Conservation (phyloP, 805 yeast genomes). For the Komagataella kurtzmanii region DNA sequence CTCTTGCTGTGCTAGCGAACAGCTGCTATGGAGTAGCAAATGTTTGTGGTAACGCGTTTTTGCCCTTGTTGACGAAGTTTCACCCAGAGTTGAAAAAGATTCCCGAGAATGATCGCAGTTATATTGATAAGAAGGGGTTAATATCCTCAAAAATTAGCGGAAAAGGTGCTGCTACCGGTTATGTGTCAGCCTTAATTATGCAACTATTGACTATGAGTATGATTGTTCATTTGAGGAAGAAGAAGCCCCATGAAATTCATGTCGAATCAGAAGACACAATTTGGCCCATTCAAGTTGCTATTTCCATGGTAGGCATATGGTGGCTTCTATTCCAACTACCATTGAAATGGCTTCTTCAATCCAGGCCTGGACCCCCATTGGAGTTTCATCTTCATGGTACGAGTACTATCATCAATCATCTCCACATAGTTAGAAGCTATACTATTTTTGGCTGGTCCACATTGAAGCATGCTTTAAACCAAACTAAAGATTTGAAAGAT, state of each 20-base stretch:
- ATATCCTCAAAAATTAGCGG: constrained; percentile 46
- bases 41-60: constrained; percentile 65
- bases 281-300: constrained; percentile 41
- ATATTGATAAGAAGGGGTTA: constrained; percentile 15
- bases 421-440: constrained; percentile 16
- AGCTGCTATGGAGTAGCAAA: constrained; percentile 66
- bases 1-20: constrained; percentile 49
- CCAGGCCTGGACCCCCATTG: constrained; percentile 24
- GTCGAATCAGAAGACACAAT: constrained; percentile 8
- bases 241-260: not conserved
- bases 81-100: constrained; percentile 10
- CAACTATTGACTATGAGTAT: constrained; percentile 46
- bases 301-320: constrained; percentile 59
- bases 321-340: constrained; percentile 67
- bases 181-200: constrained; percentile 52
- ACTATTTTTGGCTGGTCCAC: constrained; percentile 52
- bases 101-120: not conserved
- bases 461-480: constrained; percentile 37
- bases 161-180: constrained; percentile 59
- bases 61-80: constrained; percentile 46
- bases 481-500: constrained; percentile 47
- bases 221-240: constrained; percentile 10
- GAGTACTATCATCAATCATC: constrained; percentile 4
- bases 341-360: constrained; percentile 29
- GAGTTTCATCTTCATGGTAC: constrained; percentile 10